Conservation (phyloP, 306 rosid genomes). For the Trichosanthes truncata region DNA sequence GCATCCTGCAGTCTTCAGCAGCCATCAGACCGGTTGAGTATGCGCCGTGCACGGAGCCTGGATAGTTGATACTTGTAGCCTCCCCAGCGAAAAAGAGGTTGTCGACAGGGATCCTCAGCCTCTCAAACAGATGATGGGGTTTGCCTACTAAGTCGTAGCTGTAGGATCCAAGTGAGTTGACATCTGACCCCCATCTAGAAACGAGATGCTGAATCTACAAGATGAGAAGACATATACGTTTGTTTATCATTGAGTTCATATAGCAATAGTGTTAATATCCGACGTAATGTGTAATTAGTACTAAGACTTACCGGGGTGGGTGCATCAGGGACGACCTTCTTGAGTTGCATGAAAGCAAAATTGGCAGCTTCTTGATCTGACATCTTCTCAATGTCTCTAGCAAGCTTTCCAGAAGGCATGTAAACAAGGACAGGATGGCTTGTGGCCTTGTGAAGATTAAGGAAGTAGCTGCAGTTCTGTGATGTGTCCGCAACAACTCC, state of each 20-base stretch:
- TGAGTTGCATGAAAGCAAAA: conserved; percentile 76
- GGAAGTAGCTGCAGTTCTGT: conserved; percentile 91
- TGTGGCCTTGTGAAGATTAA: conserved; percentile 97
- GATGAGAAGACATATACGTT: not conserved
- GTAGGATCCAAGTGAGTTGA: conserved; percentile 75
- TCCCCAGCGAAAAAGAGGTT: conserved; percentile 96
- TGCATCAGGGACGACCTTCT: conserved; percentile 86
- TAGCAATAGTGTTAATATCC: not conserved
- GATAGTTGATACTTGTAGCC: conserved; percentile 64
- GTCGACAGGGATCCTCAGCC: conserved; percentile 82
- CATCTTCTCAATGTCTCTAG: conserved; percentile 93
- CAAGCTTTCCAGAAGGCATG: conserved; percentile 99
- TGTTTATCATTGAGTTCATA: not conserved
- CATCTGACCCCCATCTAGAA: conserved; percentile 85
- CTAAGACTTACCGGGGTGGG: conserved; percentile 55
- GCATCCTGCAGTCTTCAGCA: conserved; percentile 97
- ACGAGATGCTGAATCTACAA: conserved; percentile 84
- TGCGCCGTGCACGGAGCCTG: conserved; percentile 98
- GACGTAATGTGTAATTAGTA: not conserved
- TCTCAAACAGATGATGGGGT: conserved; percentile 84
- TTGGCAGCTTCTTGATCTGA: conserved; percentile 93
- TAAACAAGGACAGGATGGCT: conserved; percentile 86
- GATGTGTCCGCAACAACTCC: conserved; percentile 96
- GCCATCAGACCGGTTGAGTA: conserved; percentile 85
- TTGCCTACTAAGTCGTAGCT: conserved; percentile 83